Base-by-base conservation (phyloP, 495 filamentous ascomycete genomes). In the Hyaloscypha bicolor region DNA sequence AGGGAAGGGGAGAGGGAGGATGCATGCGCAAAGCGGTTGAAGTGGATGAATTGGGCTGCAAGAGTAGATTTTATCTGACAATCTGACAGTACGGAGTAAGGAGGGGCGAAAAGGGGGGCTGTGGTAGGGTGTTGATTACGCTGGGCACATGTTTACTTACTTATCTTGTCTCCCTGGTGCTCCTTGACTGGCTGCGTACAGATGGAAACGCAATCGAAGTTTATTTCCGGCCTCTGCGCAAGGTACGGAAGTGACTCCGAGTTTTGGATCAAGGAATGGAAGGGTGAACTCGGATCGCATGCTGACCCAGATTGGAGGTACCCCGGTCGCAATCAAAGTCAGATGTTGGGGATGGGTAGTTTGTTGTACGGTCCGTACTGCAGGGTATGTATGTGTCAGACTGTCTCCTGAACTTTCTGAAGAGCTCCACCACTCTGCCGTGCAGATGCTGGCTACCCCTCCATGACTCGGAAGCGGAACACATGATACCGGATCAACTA, bases 261-360 rank as follows among this genome's bases (percentile, higher is more conserved):
- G 22, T 31, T 42, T 62, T 48, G 9, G 42, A 48, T 48, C 4
- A 19, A 37, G 35, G 22, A 19, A 66, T 52, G 39, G 1, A 37
- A 29, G 22, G 60, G 66, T 68, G 60, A 68, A 63, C 66, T 63
- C 53, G 66, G 59, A 67, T 39, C 59, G 65, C 64, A 60, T 33
- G 56, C n/a, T 37, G 64, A 51, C 55, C 55, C 55, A 29, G 33
- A 48, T 16, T 29, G 9, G 22, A 45, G 12, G 11, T 5, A n/a
- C 53, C 42, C 35, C 12, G 3, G 35, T 37, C 12, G 35, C 6
- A 37, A 37, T 37, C 35, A 0, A 12, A 37, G 35, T 37, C 35
- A 55, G 51, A n/a, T 55, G 53, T 33, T 25, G 25, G 61, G 12
- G 45, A 55, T 33, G 39, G 25, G 42, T 25, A 39, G 0, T 45